A percentile compares a stretch with the other conserved stretches of the same genome.
Conservation (phyloP, 129 eudicot genomes). For the Flaveria trinervia region DNA sequence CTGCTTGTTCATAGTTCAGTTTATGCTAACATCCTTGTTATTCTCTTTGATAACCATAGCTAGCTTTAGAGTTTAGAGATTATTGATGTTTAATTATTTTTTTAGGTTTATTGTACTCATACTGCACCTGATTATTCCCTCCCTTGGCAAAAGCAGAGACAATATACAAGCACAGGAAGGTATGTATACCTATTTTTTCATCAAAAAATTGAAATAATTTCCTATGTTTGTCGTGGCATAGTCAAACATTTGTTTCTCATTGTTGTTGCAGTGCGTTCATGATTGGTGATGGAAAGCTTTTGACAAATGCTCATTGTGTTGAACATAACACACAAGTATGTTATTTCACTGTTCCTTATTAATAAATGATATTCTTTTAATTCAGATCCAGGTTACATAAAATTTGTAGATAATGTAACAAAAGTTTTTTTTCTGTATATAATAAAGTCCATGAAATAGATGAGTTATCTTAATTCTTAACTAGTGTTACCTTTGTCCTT, state of each 20-base stretch:
- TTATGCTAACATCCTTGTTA: conserved; percentile 19
- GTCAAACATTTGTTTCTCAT: conserved; percentile 19
- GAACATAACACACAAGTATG: conserved; percentile 87
- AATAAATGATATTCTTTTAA: not conserved
- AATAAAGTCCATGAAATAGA: conserved; percentile 6
- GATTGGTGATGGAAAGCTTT: conserved; percentile 94
- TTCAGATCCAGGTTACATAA: not conserved
- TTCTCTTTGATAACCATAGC: conserved; percentile 9
- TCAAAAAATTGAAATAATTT: conserved; percentile 1
- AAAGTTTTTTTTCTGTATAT: not conserved
- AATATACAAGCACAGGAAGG: conserved; percentile 96
- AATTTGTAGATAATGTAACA: not conserved
- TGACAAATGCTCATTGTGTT: conserved; percentile 99
- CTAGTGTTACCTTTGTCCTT: conserved; percentile 4
- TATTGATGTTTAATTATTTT: conserved; percentile 14
- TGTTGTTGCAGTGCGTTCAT: conserved; percentile 80
- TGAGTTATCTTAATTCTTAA: not conserved
- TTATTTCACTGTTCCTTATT: conserved; percentile 4
- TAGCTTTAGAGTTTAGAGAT: conserved; percentile 19
- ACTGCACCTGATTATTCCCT: conserved; percentile 95
- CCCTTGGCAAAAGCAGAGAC: conserved; percentile 99
- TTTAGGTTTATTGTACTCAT: conserved; percentile 89
- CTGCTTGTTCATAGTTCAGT: conserved; percentile 17
- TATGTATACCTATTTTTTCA: conserved; percentile 41
- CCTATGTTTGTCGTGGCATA: not conserved